Evolutionary conservation across 495 filamentous ascomycete species (phyloP).

Genomic region (Hyphodiscus hymeniophilus): DNA sequence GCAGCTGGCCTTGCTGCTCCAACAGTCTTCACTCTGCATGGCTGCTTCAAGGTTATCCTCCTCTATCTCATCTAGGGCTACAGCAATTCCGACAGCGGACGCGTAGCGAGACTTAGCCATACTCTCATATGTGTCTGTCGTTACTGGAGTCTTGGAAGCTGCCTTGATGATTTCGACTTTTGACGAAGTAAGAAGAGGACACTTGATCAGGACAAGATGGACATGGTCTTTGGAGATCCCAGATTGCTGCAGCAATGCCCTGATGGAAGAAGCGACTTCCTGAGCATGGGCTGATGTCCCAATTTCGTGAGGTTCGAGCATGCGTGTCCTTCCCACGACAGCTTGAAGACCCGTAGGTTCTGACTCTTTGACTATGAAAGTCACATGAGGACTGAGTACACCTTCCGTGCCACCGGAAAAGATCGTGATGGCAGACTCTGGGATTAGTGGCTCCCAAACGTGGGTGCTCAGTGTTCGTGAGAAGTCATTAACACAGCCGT

Average conservation of each 20-base stretch:
- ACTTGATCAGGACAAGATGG: slow-evolving; percentile 22
- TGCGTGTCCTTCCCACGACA: slow-evolving; percentile 19
- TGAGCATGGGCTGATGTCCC: slow-evolving; percentile 16
- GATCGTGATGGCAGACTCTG: slow-evolving; percentile 17
- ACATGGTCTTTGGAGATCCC: slow-evolving; percentile 8
- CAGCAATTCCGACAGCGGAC: slow-evolving; percentile 19
- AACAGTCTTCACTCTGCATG: slow-evolving; percentile 6
- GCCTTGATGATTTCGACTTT: slow-evolving; percentile 15
- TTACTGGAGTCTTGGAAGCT: slow-evolving; percentile 10
- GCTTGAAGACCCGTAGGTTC: slow-evolving; percentile 16
- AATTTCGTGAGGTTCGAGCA: slow-evolving; percentile 20
- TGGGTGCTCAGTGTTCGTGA: slow-evolving; percentile 20
- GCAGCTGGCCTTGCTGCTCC: slow-evolving; percentile 19
- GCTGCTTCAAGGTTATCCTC: slow-evolving; percentile 13
- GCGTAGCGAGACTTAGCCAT: slow-evolving; percentile 22
- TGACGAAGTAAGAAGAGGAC: slow-evolving; percentile 18
- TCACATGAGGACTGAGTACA: slow-evolving; percentile 21
- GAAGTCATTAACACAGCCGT: slow-evolving; percentile 25
- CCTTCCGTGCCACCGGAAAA: slow-evolving; percentile 24
- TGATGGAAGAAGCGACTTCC: slow-evolving; percentile 9
- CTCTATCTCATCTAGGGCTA: slow-evolving; percentile 16
- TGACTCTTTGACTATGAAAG: slow-evolving; percentile 17
- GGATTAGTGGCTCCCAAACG: slow-evolving; percentile 21
- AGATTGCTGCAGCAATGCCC: slow-evolving; percentile 1
- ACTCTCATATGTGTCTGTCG: slow-evolving; percentile 23